Base-by-base conservation (phyloP, 179 eudicot species). In the Dionaea muscipula region DNA sequence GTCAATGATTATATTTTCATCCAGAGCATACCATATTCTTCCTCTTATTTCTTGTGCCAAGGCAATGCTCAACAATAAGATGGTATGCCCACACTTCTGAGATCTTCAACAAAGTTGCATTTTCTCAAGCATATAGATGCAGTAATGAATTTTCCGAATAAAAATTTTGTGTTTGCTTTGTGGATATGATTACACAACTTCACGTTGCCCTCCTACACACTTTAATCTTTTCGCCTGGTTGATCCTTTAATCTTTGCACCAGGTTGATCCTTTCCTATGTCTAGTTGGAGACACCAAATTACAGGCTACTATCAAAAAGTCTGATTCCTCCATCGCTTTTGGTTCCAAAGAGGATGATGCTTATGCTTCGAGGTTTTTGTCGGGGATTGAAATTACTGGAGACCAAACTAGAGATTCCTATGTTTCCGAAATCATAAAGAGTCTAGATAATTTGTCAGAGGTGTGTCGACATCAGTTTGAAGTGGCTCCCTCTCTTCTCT, bases 1-100 rank as follows among this genome's bases (percentile, higher is more conserved):
- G 31, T 75, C 82, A 14, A 81, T 94, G 95, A 77, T 85, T 23
- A 83, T 94, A 48, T 85, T 94, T 75, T 75, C 93, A 33, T 73
- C 93, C 35, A 85, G 81, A 68, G 97, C 89, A 67, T 81, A 75
- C 56, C 76, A 73, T 47, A 79, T 89, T 50, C 64, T 52, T 54
- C 60, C 82, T 54, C 79, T 85, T 57, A 73, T 80, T 53, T 66
- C 84, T 9, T 73, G 71, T 67, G 88, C 78, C 59, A 89, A 85
- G 73, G 62, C 80, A 67, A 65, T 80, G 25, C 59, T 89, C 48
- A 65, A 76, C 44, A 73, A 73, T 38, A 75, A 75, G 68, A 62
- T 63, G 81, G 94, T 88, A 73, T 49, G 68, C 52, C 45, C 51
- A 56, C 36, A 14, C n/a, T 10, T 4, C 15, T 20, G n/a, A 44